phyloP scores from a whole-genome alignment of 345 rosid genomes.

The Euphorbia lathyris region DNA sequence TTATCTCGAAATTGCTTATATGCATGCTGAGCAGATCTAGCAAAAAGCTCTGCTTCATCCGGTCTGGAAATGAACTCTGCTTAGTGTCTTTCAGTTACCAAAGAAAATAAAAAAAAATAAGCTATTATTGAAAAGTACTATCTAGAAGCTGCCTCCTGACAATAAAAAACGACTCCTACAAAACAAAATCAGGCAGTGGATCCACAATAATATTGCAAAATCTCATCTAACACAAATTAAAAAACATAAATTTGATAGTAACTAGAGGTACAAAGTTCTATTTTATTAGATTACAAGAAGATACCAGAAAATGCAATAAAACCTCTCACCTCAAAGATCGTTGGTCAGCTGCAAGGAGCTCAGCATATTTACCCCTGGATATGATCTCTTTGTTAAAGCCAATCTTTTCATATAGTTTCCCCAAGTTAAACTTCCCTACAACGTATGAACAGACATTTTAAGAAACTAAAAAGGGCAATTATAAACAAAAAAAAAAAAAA shows the following conservation, averaged over 20 bases:
- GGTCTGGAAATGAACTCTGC: conserved; percentile 44
- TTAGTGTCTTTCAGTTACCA: conserved; percentile 11
- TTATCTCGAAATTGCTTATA: conserved; percentile 80
- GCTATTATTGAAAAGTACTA: too few species aligned
- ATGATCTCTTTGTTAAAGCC: conserved; percentile 92
- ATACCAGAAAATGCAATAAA: conserved; percentile 7
- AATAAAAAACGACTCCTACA: too few species aligned
- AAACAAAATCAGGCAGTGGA: too few species aligned
- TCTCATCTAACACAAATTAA: neutral
- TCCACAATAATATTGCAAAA: neutral
- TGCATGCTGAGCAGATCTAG: conserved; percentile 71
- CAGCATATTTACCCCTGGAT: conserved; percentile 90
- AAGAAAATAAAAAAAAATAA: conserved; percentile 4
- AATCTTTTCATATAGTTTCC: conserved; percentile 77
- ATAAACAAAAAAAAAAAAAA: too few species aligned
- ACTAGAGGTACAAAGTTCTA: neutral
- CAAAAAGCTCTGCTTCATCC: conserved; percentile 91
- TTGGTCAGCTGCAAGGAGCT: conserved; percentile 82
- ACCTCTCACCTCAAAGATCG: conserved; percentile 72
- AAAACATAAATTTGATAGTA: neutral
- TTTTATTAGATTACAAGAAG: neutral
- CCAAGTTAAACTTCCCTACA: conserved; percentile 79
- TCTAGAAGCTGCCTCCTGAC: too few species aligned
- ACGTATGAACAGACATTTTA: conserved; percentile 25
- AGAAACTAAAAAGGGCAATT: neutral